These are phyloP conservation scores for Cladosporium halotolerans DNA, from an alignment of 2,329 filamentous ascomycete genomes.

Conservation along the genomic window DNA sequence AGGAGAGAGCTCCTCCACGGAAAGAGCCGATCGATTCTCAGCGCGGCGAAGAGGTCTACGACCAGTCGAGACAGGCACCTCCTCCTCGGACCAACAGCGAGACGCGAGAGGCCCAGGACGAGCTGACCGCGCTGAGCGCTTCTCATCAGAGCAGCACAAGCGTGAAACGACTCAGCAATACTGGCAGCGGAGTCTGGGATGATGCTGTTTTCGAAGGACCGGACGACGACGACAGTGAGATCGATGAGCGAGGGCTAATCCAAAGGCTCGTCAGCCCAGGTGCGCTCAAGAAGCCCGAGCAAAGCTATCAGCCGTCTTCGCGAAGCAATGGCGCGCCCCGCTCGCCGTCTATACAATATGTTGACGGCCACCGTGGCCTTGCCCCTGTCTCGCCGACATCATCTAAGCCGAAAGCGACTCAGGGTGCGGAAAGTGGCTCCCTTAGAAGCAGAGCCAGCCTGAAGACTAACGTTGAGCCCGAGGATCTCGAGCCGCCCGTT, in stretches of 20 bases:
- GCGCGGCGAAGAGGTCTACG: slow-evolving; percentile 27
- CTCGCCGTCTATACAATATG: slow-evolving; percentile 15
- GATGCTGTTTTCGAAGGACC: slow-evolving; percentile 43
- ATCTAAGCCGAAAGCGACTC: slow-evolving; percentile 10
- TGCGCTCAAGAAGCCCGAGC: slow-evolving; percentile 19
- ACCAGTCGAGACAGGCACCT: slow-evolving; percentile 35
- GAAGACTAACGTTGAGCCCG: slow-evolving; percentile 14
- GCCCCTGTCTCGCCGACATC: slow-evolving; percentile 20
- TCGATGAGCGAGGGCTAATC: slow-evolving; percentile 27
- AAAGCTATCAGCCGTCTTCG: slow-evolving; percentile 15
- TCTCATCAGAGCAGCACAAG: slow-evolving; percentile 21
- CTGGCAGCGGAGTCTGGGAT: slow-evolving; percentile 40
- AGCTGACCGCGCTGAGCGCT: slow-evolving; percentile 33
- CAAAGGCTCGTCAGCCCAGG: slow-evolving; percentile 26
- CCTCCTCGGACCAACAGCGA: slow-evolving; percentile 43
- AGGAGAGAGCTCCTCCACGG: slow-evolving; percentile 60
- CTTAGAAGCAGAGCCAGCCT: slow-evolving; percentile 4
- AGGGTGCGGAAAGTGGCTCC: slow-evolving; percentile 8
- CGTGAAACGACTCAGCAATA: slow-evolving; percentile 29
- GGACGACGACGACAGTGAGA: slow-evolving; percentile 43
- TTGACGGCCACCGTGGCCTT: slow-evolving; percentile 35
- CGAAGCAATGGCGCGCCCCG: slow-evolving; percentile 5
- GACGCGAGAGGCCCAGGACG: slow-evolving; percentile 40
- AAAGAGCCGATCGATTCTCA: slow-evolving; percentile 49
- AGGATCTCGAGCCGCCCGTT: slow-evolving; percentile 15